Conservation (phyloP, 176 grass and related monocot species). For the Musa beccarii region DNA sequence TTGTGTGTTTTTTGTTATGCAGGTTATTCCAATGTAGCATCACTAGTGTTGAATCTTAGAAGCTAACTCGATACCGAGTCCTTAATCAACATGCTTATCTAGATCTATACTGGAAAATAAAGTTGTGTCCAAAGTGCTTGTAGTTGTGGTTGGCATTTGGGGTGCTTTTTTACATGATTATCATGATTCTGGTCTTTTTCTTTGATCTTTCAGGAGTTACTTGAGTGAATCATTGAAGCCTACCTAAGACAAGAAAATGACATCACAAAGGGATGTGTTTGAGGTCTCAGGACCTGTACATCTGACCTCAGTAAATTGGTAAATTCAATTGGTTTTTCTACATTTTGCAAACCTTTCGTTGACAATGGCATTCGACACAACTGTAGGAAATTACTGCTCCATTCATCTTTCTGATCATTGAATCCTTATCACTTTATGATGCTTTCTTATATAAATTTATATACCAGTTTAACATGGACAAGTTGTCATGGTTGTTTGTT, state of each 20-base stretch:
- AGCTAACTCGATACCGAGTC: neutral
- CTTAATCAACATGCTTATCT: neutral
- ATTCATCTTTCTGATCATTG: neutral
- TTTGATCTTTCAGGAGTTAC: neutral
- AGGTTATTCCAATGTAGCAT: neutral
- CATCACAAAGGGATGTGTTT: slow-evolving; percentile 11
- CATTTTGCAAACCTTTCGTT: neutral
- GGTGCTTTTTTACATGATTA: neutral
- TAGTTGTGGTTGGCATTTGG: neutral
- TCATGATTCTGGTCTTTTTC: neutral
- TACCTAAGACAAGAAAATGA: neutral
- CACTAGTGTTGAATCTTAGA: neutral
- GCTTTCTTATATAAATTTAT: neutral
- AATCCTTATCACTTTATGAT: neutral
- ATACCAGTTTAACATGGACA: neutral
- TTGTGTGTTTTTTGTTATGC: neutral
- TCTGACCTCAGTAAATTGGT: slow-evolving; percentile 11
- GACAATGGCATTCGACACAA: neutral
- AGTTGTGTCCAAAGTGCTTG: neutral
- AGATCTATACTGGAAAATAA: neutral
- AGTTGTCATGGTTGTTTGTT: neutral
- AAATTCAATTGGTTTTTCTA: neutral
- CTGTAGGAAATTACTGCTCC: no score
- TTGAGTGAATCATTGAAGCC: neutral
- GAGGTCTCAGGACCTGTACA: slow-evolving; percentile 3